Percentiles rank a stretch among this genome's conserved stretches.
These are phyloP conservation scores for Tranzscheliella williamsii DNA, from an alignment of 1,284 basidiomycete species.

Conservation along the genomic window DNA sequence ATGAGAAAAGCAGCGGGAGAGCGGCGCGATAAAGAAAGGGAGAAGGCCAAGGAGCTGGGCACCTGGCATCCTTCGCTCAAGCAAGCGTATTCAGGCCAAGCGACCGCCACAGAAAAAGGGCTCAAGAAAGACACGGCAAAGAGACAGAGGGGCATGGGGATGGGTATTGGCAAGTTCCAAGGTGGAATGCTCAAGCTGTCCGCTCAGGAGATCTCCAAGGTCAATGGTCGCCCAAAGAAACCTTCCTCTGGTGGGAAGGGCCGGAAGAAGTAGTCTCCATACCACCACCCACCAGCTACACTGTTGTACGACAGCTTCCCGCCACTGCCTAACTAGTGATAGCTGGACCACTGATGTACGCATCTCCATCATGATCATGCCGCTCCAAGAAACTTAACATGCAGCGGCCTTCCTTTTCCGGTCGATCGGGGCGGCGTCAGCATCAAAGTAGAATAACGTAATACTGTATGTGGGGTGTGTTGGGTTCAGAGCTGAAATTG, in stretches of 20 bases:
- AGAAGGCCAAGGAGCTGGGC: slow-evolving; percentile 55
- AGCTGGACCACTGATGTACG: no score
- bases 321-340: no score
- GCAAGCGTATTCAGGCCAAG: slow-evolving; percentile 33
- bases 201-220: slow-evolving; percentile 41
- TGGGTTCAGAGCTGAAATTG: no score
- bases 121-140: slow-evolving; percentile 37
- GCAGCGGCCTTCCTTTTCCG: no score
- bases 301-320: no score
- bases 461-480: no score
- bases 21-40: slow-evolving; percentile 50
- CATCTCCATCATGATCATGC: no score
- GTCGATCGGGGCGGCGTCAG: no score
- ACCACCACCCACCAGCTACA: no score
- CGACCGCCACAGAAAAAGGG: slow-evolving; percentile 43
- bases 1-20: slow-evolving; percentile 49
- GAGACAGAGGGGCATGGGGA: slow-evolving; percentile 47
- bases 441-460: no score
- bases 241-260: slow-evolving; percentile 9
- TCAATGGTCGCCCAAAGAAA: slow-evolving; percentile 29
- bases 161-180: slow-evolving; percentile 56
- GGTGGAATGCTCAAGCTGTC: slow-evolving; percentile 49
- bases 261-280: not conserved
- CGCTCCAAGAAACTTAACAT: no score
- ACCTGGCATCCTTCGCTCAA: slow-evolving; percentile 51